Base-by-base conservation (phyloP, 2,329 filamentous ascomycete species). In the Fonsecaea multimorphosa region DNA sequence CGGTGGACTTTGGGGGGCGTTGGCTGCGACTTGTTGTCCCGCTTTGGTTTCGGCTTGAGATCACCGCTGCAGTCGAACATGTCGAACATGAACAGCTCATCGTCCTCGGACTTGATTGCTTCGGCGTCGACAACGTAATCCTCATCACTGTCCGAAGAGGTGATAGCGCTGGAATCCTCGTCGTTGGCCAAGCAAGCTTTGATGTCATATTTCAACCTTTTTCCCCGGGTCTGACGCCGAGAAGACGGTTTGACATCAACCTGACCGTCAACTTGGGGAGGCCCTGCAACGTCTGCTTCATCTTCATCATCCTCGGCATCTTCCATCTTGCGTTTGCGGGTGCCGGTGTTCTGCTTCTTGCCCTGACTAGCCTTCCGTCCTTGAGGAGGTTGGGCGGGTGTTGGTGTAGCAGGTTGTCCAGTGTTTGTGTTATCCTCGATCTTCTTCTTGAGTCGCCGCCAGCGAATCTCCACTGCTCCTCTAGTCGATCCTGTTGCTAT, bases 401-500 rank as follows among this genome's bases (percentile, higher is more conserved):
- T 58, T 24, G 52, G n/a, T 11, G 40, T 36, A 2, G 12, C n/a
- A 5, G 14, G 29, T 44, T 53, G 44, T 31, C 24, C 24, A 11
- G 34, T 8, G 32, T 19, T 44, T 40, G n/a, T 44, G 19, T 49
- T 31, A 14, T 44, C 57, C 36, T 71, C 71, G 60, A 76, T 72
- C 52, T 68, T 66, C 24, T 70, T 70, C 65, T 70, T 72, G 56
- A 80, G 73, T 58, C 78, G 76, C 0, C 73, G 74, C 61, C 76
- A 80, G n/a, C 78, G 73, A 76, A 77, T 79, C 11, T 77, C 72
- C 64, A 77, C 77, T 31, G 78, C 78, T 2, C 73, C 74, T 1
- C 75, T 62, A n/a, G 76, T 79, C 65, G 79, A 72, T 38, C 73
- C 74, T 2, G 73, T 74, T 1, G 69, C 72, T 7, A 68, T 63